Conservation (phyloP, 148 eudicot genomes). For the Hydrangea macrophylla region DNA sequence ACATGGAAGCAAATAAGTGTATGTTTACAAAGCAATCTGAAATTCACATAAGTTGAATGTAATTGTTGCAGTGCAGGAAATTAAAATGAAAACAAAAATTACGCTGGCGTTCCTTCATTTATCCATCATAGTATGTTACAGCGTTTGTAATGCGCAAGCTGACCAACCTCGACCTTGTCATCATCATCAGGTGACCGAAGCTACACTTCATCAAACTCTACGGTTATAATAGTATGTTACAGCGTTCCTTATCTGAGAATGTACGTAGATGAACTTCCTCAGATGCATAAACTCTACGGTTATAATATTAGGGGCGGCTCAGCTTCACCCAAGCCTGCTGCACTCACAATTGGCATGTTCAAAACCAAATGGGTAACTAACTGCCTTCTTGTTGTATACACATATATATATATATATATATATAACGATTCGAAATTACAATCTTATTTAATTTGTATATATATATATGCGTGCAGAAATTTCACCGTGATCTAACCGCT, state of each 20-base stretch:
- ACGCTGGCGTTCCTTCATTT: neutral
- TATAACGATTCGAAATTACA: too few relatives aligned
- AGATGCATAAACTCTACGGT: constrained; percentile 9
- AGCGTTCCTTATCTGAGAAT: constrained; percentile 4
- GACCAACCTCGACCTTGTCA: too few relatives aligned
- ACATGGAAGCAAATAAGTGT: too few relatives aligned
- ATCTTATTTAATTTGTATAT: too few relatives aligned
- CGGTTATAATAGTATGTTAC: too few relatives aligned
- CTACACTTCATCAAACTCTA: neutral
- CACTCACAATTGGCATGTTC: constrained; percentile 10
- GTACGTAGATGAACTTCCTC: constrained; percentile 10
- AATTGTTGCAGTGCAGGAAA: neutral
- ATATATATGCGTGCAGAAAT: neutral
- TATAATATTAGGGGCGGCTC: neutral
- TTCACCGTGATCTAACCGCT: constrained; percentile 12
- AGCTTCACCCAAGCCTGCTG: neutral
- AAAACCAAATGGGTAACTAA: constrained; percentile 12
- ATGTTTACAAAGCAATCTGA: too few relatives aligned
- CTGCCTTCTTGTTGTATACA: too few relatives aligned
- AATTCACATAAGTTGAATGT: too few relatives aligned
- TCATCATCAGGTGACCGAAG: constrained; percentile 10
- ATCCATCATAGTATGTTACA: neutral
- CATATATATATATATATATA: too few relatives aligned
- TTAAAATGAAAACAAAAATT: neutral
- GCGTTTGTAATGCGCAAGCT: neutral